Percentiles rank a stretch among this genome's conserved stretches.
Evolutionary conservation across 1,284 basidiomycete species (phyloP).

Genomic region (Ustilago loliicola): DNA sequence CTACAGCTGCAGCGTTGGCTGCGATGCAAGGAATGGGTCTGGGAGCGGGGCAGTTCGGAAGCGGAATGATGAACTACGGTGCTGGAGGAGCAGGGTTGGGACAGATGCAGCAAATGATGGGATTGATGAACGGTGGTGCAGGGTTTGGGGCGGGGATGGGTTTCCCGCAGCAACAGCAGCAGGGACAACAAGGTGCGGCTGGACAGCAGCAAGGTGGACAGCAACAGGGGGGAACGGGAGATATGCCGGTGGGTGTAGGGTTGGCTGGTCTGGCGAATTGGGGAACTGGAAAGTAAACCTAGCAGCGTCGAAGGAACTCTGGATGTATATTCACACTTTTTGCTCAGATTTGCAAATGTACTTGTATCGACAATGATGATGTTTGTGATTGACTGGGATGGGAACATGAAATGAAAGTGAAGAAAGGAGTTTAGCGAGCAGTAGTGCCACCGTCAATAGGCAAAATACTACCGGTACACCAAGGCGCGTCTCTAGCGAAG

Average conservation of each 20-base stretch:
- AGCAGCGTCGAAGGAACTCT: background rate
- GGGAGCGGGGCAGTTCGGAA: conserved; percentile 25
- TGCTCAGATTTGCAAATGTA: conserved; percentile 11
- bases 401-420: background rate
- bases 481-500: conserved; percentile 50
- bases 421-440: conserved; percentile 30
- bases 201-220: conserved; percentile 23
- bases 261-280: conserved; percentile 46
- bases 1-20: conserved; percentile 30
- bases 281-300: conserved; percentile 36
- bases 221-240: conserved; percentile 17
- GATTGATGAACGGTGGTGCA: conserved; percentile 29
- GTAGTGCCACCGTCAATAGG: conserved; percentile 56
- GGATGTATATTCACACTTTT: background rate
- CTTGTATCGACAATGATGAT: conserved; percentile 6
- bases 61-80: conserved; percentile 20
- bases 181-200: conserved; percentile 15
- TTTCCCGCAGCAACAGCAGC: conserved; percentile 27
- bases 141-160: conserved; percentile 24
- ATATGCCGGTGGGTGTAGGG: conserved; percentile 51
- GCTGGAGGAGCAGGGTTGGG: conserved; percentile 12
- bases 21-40: conserved; percentile 41
- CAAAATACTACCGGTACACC: conserved; percentile 51
- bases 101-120: conserved; percentile 55
- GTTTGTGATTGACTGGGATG: background rate